Conservation (phyloP, 352 stramenopile species). For the Globisporangium radiosum region DNA sequence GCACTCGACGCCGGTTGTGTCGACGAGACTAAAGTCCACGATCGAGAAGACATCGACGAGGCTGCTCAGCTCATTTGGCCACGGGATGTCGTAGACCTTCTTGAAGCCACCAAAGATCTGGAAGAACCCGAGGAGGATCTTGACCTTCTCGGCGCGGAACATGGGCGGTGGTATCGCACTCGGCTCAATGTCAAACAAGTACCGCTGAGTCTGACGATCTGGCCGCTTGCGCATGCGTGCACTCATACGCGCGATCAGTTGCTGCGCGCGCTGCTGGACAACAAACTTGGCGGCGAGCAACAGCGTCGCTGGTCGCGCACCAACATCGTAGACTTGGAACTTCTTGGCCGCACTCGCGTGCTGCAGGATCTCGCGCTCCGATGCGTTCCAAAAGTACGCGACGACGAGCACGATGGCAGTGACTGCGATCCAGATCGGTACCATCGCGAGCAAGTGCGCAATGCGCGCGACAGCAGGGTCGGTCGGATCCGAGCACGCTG, state of each 20-base stretch:
- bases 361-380: constrained; percentile 42
- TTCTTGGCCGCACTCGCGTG: constrained; percentile 43
- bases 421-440: constrained; percentile 30
- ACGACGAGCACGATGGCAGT: constrained; percentile 28
- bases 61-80: constrained; percentile 43
- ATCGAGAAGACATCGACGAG: constrained; percentile 69
- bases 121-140: constrained; percentile 74
- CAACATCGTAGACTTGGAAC: constrained; percentile 39
- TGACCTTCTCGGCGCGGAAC: constrained; percentile 65
- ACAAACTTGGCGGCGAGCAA: constrained; percentile 20
- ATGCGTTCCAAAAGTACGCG: constrained; percentile 39
- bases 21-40: constrained; percentile 61
- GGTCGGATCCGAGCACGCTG: constrained; percentile 33
- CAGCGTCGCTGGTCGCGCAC: constrained; percentile 14
- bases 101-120: constrained; percentile 73
- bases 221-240: not conserved
- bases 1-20: constrained; percentile 60
- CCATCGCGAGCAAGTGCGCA: constrained; percentile 28
- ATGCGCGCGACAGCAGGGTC: constrained; percentile 31
- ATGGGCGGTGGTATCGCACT: constrained; percentile 13
- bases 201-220: not conserved
- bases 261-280: constrained; percentile 16
- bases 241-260: constrained; percentile 10
- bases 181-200: constrained; percentile 39
- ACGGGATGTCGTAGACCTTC: constrained; percentile 66